Base-by-base conservation (phyloP, 1,284 basidiomycete species). In the Leccinum huronense region DNA sequence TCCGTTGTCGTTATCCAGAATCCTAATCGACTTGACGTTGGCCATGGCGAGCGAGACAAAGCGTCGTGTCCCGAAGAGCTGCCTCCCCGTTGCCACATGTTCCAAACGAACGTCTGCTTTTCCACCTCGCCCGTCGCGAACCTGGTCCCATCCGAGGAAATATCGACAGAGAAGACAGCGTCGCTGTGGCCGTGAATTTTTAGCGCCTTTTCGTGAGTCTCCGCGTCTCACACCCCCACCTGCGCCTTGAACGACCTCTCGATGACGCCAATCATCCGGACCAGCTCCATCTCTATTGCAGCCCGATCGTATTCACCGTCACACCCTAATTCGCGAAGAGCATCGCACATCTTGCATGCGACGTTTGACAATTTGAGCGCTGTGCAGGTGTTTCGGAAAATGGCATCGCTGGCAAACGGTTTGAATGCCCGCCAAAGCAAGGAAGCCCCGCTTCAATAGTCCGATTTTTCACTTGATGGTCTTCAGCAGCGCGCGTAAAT, bases 341-440 rank as follows among this genome's bases (percentile, higher is more conserved):
- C 81, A 76, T 96, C 96, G 79, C 97, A 99, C 72, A 91, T 87
- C 61, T 85, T 86, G 76, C 97, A 99, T 33, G 96, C 92, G 30
- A 98, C 91, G 75, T 94, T 93, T 30, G 89, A 84, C 36, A 98
- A 79, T 68, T 91, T 90, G 66, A 98, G 86, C 3, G 94, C 89
- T 72, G 97, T 91, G 79, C 97, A 98, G 0, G 97, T 97, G 74
- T 98, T 97, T 64, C 87, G 86, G 82, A 96, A 97, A 1, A 83
- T 77, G 2, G 95, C 95, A 58, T 94, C 91, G 48, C 79, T 80
- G 13, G 93, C 87, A 75, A 98, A 98, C 75, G 98, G 95, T 66
- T 90, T 27, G 86, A 34, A 97, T 85, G 13, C 91, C 89, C 57
- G 97, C 86, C 59, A 98, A 80, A 70, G 98, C 95, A 61, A 99